phyloP scores from a whole-genome alignment of 106 monocot species.

The Triglochin maritima region DNA sequence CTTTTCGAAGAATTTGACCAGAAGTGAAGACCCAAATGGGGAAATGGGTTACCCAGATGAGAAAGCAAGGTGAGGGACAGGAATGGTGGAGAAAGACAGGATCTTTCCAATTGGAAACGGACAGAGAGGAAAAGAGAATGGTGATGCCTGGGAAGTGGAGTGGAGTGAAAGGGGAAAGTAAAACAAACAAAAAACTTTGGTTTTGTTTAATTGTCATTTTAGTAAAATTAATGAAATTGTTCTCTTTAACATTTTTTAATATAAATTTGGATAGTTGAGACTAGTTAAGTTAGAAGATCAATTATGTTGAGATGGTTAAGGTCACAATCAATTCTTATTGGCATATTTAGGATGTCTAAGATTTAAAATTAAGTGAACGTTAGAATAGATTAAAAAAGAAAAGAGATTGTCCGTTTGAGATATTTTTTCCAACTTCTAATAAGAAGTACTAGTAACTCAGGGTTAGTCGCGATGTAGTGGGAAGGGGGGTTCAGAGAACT shows the following conservation, averaged over 20 bases:
- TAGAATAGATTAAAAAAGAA: too few species aligned
- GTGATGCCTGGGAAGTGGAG: neutral
- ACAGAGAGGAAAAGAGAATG: neutral
- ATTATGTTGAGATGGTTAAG: neutral
- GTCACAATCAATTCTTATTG: neutral
- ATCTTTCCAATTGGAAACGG: neutral
- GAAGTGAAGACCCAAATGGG: neutral
- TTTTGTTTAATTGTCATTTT: too few species aligned
- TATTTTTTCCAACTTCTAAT: too few species aligned
- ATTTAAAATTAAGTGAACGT: too few species aligned
- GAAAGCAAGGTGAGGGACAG: neutral
- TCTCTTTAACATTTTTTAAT: too few species aligned
- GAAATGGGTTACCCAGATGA: neutral
- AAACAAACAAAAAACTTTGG: neutral
- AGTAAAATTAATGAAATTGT: too few species aligned
- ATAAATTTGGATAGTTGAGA: neutral
- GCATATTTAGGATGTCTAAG: too few species aligned
- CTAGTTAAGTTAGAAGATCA: neutral
- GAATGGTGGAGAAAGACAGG: neutral
- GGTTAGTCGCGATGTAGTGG: too few species aligned
- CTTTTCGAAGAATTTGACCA: too few species aligned
- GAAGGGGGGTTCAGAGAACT: too few species aligned
- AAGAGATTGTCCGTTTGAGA: too few species aligned
- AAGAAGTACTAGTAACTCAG: too few species aligned
- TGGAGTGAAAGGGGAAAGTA: neutral